phyloP scores from a whole-genome alignment of 495 filamentous ascomycete genomes.

The Penicillium waksmanii region DNA sequence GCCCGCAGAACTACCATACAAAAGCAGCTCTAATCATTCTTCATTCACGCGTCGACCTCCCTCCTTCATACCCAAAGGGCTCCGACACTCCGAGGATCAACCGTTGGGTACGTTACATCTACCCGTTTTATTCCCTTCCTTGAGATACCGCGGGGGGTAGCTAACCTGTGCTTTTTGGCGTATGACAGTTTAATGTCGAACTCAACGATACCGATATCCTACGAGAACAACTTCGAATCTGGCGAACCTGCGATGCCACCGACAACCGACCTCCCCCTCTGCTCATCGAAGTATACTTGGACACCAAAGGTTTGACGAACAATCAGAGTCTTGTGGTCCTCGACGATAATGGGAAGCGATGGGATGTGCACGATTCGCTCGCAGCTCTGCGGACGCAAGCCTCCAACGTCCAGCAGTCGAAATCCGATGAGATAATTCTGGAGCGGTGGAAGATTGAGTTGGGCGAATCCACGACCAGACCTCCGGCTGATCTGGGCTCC shows the following conservation, averaged over 20 bases:
- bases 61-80: slow-evolving; percentile 61
- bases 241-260: slow-evolving; percentile 76
- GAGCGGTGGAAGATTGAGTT: slow-evolving; percentile 90
- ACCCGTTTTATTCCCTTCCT: slow-evolving; percentile 2
- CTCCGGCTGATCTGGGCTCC: slow-evolving; percentile 64
- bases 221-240: slow-evolving; percentile 75
- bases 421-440: slow-evolving; percentile 71
- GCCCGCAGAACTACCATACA: slow-evolving; percentile 78
- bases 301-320: slow-evolving; percentile 75
- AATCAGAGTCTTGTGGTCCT: slow-evolving; percentile 86
- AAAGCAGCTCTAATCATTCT: slow-evolving; percentile 88
- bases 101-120: slow-evolving; percentile 81
- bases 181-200: slow-evolving; percentile 83
- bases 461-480: slow-evolving; percentile 57
- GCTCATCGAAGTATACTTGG: slow-evolving; percentile 88
- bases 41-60: slow-evolving; percentile 72
- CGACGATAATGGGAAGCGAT: slow-evolving; percentile 86
- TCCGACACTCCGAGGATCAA: slow-evolving; percentile 69
- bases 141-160: background rate
- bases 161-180: background rate
- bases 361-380: slow-evolving; percentile 87
- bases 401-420: slow-evolving; percentile 35
- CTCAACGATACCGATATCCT: slow-evolving; percentile 89
- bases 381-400: slow-evolving; percentile 55
- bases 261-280: slow-evolving; percentile 81